These are phyloP conservation scores for Aspergillus hancockii DNA, from an alignment of 495 filamentous ascomycete species.

Conservation along the genomic window DNA sequence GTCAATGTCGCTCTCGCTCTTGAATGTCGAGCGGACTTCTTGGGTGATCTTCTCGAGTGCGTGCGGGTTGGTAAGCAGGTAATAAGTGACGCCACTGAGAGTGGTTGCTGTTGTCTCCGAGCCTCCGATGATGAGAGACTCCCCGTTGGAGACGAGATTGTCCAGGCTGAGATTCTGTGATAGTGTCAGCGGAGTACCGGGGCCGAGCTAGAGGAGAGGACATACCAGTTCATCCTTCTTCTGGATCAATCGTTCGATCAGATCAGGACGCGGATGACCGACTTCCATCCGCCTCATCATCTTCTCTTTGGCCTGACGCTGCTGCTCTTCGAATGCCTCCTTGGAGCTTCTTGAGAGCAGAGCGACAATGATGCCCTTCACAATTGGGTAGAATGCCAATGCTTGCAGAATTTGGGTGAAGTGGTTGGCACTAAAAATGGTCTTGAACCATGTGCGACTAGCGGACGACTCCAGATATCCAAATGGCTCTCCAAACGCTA, in stretches of 20 bases:
- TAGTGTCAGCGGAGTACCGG: not conserved
- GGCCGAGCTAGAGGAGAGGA: not conserved
- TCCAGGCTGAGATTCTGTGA: conserved; percentile 40
- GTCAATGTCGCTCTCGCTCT: conserved; percentile 54
- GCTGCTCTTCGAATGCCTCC: conserved; percentile 23
- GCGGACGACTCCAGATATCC: conserved; percentile 48
- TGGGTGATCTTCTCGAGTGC: conserved; percentile 33
- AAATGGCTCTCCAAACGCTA: conserved; percentile 62
- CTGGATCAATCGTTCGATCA: conserved; percentile 51
- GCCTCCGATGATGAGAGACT: conserved; percentile 50
- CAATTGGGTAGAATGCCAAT: conserved; percentile 33
- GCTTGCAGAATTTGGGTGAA: conserved; percentile 31
- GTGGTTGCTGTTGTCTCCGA: conserved; percentile 63
- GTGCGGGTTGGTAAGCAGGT: conserved; percentile 48
- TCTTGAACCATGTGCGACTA: conserved; percentile 56
- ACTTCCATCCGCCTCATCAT: conserved; percentile 34
- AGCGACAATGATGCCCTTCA: conserved; percentile 31
- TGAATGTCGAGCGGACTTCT: conserved; percentile 55
- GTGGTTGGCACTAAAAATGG: conserved; percentile 43
- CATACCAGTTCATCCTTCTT: conserved; percentile 46
- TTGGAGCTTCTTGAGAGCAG: conserved; percentile 9
- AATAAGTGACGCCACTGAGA: conserved; percentile 52
- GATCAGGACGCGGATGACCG: conserved; percentile 40
- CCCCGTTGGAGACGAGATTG: conserved; percentile 42
- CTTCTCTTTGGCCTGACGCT: conserved; percentile 36